These are phyloP conservation scores for Lolium perenne DNA, from an alignment of 176 grass and related monocot species.

Conservation along the genomic window DNA sequence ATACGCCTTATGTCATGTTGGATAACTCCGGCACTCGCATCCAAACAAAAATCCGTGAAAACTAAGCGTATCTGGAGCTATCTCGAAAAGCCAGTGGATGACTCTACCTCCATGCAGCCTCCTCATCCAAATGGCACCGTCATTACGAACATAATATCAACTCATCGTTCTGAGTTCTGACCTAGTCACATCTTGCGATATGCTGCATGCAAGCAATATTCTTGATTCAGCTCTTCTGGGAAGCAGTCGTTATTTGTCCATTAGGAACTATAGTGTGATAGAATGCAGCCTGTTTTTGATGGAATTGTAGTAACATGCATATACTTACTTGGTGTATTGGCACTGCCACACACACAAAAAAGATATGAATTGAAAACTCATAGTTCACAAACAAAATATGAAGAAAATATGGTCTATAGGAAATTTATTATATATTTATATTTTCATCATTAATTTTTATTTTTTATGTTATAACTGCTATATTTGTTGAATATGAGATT, in stretches of 20 bases:
- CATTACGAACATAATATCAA: background rate
- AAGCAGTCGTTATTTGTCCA: background rate
- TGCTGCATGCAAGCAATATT: background rate
- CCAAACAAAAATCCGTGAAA: background rate
- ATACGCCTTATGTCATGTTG: background rate
- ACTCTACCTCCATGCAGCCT: background rate
- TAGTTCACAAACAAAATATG: too few species aligned
- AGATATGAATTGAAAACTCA: too few species aligned
- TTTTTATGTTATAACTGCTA: too few species aligned
- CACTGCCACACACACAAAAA: too few species aligned
- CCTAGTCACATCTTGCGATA: background rate
- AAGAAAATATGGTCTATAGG: too few species aligned
- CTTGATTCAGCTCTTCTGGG: background rate
- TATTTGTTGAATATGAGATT: too few species aligned
- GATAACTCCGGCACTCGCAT: conserved; percentile 11
- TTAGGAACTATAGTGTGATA: background rate
- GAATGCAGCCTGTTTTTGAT: background rate
- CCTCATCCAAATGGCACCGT: conserved; percentile 34
- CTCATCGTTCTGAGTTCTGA: background rate
- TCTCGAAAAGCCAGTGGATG: conserved; percentile 25
- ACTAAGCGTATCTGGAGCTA: background rate
- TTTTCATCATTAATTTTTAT: too few species aligned
- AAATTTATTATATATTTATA: too few species aligned
- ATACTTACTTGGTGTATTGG: too few species aligned
- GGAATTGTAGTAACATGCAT: background rate